phyloP scores from a whole-genome alignment of 1,284 basidiomycete genomes.

The Kalmanozyma brasiliensis region DNA sequence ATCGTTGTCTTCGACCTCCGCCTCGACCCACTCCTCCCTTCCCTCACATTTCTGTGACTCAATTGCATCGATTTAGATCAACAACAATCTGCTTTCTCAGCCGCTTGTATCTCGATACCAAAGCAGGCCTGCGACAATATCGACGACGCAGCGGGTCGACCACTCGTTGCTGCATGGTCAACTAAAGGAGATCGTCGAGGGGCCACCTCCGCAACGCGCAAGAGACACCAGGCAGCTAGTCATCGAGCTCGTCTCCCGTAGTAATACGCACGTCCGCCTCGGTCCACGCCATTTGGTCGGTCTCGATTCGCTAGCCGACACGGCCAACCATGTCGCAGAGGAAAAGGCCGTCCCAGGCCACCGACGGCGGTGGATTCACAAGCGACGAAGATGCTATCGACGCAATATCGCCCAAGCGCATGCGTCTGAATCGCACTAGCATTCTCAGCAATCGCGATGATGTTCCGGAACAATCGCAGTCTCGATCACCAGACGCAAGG shows the following conservation, averaged over 20 bases:
- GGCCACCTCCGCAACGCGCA: not conserved
- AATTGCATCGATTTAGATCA: too few relatives aligned
- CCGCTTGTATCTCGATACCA: too few relatives aligned
- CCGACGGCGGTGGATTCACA: conserved; percentile 10
- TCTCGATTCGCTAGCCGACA: too few relatives aligned
- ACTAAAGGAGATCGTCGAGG: not conserved
- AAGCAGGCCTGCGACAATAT: too few relatives aligned
- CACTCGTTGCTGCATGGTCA: conserved; percentile 1
- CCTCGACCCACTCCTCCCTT: not conserved
- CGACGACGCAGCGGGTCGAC: too few relatives aligned
- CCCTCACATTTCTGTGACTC: not conserved
- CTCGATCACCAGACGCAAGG: not conserved
- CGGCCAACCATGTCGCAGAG: conserved; percentile 22
- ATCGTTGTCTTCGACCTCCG: too few relatives aligned
- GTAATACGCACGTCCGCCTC: too few relatives aligned
- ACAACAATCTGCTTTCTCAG: too few relatives aligned
- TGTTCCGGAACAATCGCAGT: conserved; percentile 5
- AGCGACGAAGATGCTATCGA: conserved; percentile 27
- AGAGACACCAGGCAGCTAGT: not conserved
- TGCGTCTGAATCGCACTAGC: conserved; percentile 12
- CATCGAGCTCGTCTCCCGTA: too few relatives aligned
- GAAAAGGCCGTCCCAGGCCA: conserved; percentile 17
- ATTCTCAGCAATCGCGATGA: conserved; percentile 4
- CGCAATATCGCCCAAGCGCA: conserved; percentile 29
- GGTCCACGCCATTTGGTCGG: too few relatives aligned